phyloP scores from a whole-genome alignment of 805 yeast genomes.

The Pichia gijzeniarum region DNA sequence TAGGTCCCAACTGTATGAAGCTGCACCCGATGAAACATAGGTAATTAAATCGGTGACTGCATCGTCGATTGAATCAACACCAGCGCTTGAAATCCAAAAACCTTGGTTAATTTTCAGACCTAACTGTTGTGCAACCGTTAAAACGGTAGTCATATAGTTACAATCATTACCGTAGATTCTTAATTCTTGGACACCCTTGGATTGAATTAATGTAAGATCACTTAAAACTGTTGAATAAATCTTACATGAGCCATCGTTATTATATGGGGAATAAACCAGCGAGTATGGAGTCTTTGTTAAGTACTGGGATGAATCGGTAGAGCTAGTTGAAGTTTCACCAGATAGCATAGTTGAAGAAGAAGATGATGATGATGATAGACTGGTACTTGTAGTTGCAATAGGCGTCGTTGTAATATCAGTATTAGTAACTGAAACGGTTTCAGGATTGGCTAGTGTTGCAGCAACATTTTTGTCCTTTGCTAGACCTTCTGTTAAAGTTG shows the following conservation, averaged over 20 bases:
- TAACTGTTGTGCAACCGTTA: slow-evolving; percentile 49
- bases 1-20: slow-evolving; percentile 60
- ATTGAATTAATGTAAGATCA: slow-evolving; percentile 53
- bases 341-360: slow-evolving; percentile 15
- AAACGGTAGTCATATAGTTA: slow-evolving; percentile 54
- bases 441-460: slow-evolving; percentile 12
- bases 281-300: slow-evolving; percentile 41
- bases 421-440: slow-evolving; percentile 19
- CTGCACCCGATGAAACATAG: slow-evolving; percentile 32
- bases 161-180: slow-evolving; percentile 90
- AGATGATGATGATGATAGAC: slow-evolving; percentile 11
- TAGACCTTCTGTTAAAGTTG: slow-evolving; percentile 13
- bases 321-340: slow-evolving; percentile 24
- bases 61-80: slow-evolving; percentile 63
- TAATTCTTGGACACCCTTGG: slow-evolving; percentile 57
- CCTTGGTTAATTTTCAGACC: slow-evolving; percentile 83
- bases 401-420: slow-evolving; percentile 18
- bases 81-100: slow-evolving; percentile 64
- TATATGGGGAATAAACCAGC: slow-evolving; percentile 76
- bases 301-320: slow-evolving; percentile 24
- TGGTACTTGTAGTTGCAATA: slow-evolving; percentile 15
- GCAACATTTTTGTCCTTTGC: slow-evolving; percentile 11
- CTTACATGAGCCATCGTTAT: slow-evolving; percentile 63
- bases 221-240: slow-evolving; percentile 41
- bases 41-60: slow-evolving; percentile 47